A percentile compares a stretch with the other conserved stretches of the same genome.
Evolutionary conservation across 805 yeast species (phyloP).

Genomic region (Pichia insulana): DNA sequence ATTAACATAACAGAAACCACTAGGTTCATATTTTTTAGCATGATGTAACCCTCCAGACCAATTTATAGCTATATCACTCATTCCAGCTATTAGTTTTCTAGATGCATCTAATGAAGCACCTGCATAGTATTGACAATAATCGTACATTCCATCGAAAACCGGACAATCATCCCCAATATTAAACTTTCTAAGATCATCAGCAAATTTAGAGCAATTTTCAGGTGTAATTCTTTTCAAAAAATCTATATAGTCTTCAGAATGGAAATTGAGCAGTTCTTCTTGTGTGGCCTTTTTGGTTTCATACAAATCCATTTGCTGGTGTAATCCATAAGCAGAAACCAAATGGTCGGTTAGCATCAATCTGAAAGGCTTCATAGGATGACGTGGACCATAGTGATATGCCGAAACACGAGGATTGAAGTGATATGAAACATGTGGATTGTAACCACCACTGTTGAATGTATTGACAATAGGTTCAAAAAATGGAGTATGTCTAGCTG

Average conservation of each 20-base stretch:
- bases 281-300: conserved; percentile 74
- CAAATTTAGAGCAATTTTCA: conserved; percentile 52
- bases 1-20: conserved; percentile 92
- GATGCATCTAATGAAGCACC: conserved; percentile 96
- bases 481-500: conserved; percentile 32
- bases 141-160: conserved; percentile 89
- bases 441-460: conserved; percentile 30
- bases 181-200: conserved; percentile 54
- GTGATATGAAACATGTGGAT: conserved; percentile 75
- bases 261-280: conserved; percentile 75
- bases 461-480: conserved; percentile 36
- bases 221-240: conserved; percentile 74
- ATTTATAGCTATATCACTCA: conserved; percentile 89
- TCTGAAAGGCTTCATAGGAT: conserved; percentile 98
- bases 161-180: conserved; percentile 95
- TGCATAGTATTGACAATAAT: conserved; percentile 78
- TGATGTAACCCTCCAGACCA: conserved; percentile 97
- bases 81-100: conserved; percentile 72
- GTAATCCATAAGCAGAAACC: conserved; percentile 74
- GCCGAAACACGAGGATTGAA: conserved; percentile 71
- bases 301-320: conserved; percentile 85
- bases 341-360: conserved; percentile 89
- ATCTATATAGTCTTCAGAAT: conserved; percentile 77
- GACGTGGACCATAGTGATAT: conserved; percentile 86
- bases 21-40: conserved; percentile 89